Evolutionary conservation across 192 early-diverging fungal genomes (phyloP).

Genomic region (Gonapodya prolifera): DNA sequence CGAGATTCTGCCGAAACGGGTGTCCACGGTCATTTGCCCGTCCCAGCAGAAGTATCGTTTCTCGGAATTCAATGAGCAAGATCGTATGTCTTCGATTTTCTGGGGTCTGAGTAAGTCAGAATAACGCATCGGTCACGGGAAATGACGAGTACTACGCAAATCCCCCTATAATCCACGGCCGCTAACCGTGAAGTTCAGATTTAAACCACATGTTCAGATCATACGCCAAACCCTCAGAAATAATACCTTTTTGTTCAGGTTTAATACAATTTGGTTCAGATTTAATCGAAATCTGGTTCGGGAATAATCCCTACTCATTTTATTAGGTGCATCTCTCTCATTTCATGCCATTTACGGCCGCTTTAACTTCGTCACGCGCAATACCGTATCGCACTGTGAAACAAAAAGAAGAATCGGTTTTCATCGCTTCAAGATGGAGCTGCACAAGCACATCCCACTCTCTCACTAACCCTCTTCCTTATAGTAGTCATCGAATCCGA

Average conservation of each 20-base stretch:
- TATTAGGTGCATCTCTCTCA: conserved; percentile 26
- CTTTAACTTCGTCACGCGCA: background rate
- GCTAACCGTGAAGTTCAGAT: background rate
- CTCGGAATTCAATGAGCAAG: background rate
- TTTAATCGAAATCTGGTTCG: background rate
- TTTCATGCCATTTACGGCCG: background rate
- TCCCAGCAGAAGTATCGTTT: no score
- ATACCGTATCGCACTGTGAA: background rate
- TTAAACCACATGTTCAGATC: background rate
- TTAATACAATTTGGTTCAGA: no score
- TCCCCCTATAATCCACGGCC: background rate
- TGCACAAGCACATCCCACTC: background rate
- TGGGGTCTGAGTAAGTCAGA: conserved; percentile 13
- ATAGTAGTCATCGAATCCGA: conserved; percentile 16
- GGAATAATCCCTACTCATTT: background rate
- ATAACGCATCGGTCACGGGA: conserved; percentile 5
- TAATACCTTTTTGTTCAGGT: background rate
- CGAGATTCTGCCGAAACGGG: no score
- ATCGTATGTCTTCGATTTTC: background rate
- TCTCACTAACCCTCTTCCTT: conserved; percentile 3
- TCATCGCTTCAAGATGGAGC: conserved; percentile 10
- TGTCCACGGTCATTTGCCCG: no score
- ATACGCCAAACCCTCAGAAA: background rate
- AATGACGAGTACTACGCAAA: conserved; percentile 12
- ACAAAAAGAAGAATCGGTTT: background rate